Evolutionary conservation across 2,329 filamentous ascomycete species (phyloP), one percentile per base, ranked within the genome.

Genomic region (Xylariaceae sp.): DNA sequence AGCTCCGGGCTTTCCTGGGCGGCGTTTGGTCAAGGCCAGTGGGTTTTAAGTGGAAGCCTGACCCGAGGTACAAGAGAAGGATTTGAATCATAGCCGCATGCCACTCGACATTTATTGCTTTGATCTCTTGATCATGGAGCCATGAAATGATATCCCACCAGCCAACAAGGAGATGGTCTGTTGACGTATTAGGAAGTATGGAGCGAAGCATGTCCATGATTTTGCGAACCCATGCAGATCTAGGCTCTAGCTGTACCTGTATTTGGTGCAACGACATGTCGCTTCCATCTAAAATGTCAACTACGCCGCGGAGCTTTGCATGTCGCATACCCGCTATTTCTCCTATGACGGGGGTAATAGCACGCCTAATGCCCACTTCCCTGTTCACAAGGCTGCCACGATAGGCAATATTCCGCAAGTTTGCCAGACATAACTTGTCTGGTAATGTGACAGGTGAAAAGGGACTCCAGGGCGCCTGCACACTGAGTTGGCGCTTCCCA

Each of bases 131-230:
- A 10, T 66, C 59, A 22, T 69, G 68, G 33, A 88, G 69, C 86
- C 86, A 92, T 50, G 81, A 79, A 66, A 86, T 77, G 17, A 80
- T 74, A 59, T 88, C 83, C 77, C 86, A 86, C 85, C 86, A 91
- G 2, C 77, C 80, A 8, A 82, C 75, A 45, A 87, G 67, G 8
- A 89, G 67, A 21, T 72, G 86, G 68, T 71, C 83, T 49, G 67
- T 79, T 33, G 77, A 72, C 1, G 74, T 70, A 17, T 79, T 70
- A 6, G 80, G 79, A 22, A 90, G 63, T 25, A 86, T 75, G 52
- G 83, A 82, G 46, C 77, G 77, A 58, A 84, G 85, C 14, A 80
- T 68, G 23, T 78, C 71, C 7, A 91, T 67, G 7, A 83, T 68
- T 43, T 73, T 80, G 22, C 70, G 72, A 5, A 87, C 83, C 40